phyloP scores from a whole-genome alignment of 495 filamentous ascomycete species.

The Glonium stellatum region DNA sequence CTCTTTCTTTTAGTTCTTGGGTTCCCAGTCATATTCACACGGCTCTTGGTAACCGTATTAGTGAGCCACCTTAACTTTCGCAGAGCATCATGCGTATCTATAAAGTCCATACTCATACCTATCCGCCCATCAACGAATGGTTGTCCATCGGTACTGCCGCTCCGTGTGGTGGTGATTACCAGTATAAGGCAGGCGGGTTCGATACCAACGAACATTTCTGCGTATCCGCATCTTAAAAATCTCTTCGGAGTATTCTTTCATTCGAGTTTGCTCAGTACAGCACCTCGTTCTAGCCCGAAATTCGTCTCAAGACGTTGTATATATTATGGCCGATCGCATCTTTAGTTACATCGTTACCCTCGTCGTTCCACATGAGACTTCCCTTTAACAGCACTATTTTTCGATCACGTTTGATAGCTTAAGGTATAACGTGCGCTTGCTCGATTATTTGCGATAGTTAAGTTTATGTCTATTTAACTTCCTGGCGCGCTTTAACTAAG shows the following conservation, averaged over 20 bases:
- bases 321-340: conserved; percentile 48
- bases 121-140: no score
- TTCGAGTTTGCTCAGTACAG: conserved; percentile 49
- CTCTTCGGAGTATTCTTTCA: conserved; percentile 45
- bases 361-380: conserved; percentile 45
- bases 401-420: conserved; percentile 52
- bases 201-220: conserved; percentile 51
- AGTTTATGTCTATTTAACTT: conserved; percentile 51
- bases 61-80: conserved; percentile 13
- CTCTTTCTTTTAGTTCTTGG: conserved; percentile 53
- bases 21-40: conserved; percentile 49
- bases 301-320: conserved; percentile 48
- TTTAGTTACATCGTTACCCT: conserved; percentile 4
- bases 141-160: conserved; percentile 35
- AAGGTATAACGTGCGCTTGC: conserved; percentile 60
- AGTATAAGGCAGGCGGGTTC: conserved; percentile 60
- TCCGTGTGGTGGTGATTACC: conserved; percentile 41
- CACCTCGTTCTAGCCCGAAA: conserved; percentile 31
- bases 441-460: conserved; percentile 62
- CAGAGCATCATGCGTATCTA: no score
- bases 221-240: conserved; percentile 46
- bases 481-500: conserved; percentile 52
- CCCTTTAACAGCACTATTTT: conserved; percentile 59
- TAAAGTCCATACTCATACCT: no score
- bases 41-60: conserved; percentile 58